Percentiles rank a stretch among this genome's conserved stretches.
These are phyloP conservation scores for Tetrastigma voinierianum DNA, from an alignment of 164 flowering plant species.

Conservation along the genomic window DNA sequence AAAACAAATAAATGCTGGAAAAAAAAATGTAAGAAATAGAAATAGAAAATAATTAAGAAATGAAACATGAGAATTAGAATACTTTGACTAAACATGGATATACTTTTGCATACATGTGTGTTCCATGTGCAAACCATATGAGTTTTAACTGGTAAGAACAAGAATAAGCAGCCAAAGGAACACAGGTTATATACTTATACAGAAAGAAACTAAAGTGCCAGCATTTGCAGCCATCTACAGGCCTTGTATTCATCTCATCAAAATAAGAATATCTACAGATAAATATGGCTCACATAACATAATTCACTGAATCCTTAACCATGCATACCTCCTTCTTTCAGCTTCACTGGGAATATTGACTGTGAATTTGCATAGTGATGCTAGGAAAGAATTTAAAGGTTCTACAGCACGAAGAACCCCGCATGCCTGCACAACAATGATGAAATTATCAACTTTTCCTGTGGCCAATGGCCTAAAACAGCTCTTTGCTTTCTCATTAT, in stretches of 20 bases:
- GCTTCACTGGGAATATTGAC: slow-evolving; percentile 70
- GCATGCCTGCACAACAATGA: slow-evolving; percentile 64
- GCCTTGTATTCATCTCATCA: too few species aligned
- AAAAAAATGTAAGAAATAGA: not conserved
- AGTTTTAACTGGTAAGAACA: too few species aligned
- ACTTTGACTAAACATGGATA: too few species aligned
- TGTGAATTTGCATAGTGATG: slow-evolving; percentile 98
- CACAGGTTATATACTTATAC: too few species aligned
- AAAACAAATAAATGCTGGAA: too few species aligned
- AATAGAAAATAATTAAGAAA: too few species aligned
- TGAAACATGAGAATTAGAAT: too few species aligned
- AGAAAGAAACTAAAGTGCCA: not conserved
- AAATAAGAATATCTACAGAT: not conserved
- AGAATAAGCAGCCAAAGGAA: not conserved
- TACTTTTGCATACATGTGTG: too few species aligned
- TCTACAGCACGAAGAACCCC: slow-evolving; percentile 92
- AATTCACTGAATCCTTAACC: not conserved
- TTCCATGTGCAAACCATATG: too few species aligned
- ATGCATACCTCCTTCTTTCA: slow-evolving; percentile 76
- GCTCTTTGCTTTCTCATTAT: too few species aligned
- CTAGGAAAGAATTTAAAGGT: slow-evolving; percentile 90
- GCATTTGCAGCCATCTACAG: not conserved
- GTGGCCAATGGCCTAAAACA: too few species aligned
- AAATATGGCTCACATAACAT: not conserved
- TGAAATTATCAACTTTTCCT: not conserved